These are phyloP conservation scores for Endogone sp. DNA, from an alignment of 192 early-diverging fungal genomes.

Conservation along the genomic window DNA sequence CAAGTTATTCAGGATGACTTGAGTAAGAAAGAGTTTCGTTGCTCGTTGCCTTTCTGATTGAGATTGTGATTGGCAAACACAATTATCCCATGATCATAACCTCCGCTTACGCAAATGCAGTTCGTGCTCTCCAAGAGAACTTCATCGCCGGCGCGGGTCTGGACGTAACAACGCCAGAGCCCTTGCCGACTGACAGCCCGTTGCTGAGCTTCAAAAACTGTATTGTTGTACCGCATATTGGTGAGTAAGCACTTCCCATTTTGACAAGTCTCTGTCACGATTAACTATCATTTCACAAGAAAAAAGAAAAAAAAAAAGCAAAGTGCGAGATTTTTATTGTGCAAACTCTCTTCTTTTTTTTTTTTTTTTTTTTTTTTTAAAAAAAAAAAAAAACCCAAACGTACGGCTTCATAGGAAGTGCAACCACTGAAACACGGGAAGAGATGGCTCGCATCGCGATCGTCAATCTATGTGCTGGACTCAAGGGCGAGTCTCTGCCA, in stretches of 20 bases:
- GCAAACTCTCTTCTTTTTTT: not conserved
- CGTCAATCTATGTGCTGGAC: slow-evolving; percentile 64
- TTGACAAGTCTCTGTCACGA: no score
- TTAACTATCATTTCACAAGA: no score
- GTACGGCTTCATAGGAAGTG: slow-evolving; percentile 40
- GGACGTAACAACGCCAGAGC: slow-evolving; percentile 88
- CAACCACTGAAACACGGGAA: slow-evolving; percentile 78
- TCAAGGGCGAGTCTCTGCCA: slow-evolving; percentile 43
- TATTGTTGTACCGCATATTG: slow-evolving; percentile 82
- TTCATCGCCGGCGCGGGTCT: slow-evolving; percentile 68
- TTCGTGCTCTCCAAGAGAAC: slow-evolving; percentile 55
- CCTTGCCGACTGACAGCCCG: slow-evolving; percentile 57
- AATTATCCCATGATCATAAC: not conserved
- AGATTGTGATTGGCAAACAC: no score
- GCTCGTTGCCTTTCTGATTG: no score
- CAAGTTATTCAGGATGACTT: slow-evolving; percentile 72
- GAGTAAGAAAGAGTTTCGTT: no score
- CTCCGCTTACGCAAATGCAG: slow-evolving; percentile 1
- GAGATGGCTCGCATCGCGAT: slow-evolving; percentile 75
- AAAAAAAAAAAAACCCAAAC: no score
- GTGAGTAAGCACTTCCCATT: slow-evolving; percentile 16
- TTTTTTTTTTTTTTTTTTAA: not conserved
- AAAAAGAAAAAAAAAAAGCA: not conserved
- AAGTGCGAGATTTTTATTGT: not conserved
- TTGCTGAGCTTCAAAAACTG: slow-evolving; percentile 58